These are phyloP conservation scores for Zymoseptoria ardabiliae DNA, from an alignment of 2,329 filamentous ascomycete species.

Conservation along the genomic window DNA sequence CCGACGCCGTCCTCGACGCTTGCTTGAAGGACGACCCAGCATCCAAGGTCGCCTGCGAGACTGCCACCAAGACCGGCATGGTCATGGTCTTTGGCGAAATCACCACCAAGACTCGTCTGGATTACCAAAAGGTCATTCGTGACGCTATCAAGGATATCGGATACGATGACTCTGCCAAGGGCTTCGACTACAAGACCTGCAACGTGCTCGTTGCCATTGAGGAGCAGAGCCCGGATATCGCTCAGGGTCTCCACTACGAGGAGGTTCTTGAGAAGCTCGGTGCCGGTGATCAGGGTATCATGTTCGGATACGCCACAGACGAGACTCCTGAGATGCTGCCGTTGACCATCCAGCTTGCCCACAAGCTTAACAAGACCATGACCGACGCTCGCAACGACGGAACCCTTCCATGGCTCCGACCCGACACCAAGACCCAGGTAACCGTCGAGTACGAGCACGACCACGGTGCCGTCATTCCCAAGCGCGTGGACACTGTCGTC, in stretches of 20 bases:
- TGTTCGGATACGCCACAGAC: constrained; percentile 99
- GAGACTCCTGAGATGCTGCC: constrained; percentile 97
- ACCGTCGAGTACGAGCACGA: constrained; percentile 98
- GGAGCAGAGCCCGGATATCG: constrained; percentile 98
- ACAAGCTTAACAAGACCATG: constrained; percentile 97
- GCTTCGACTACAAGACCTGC: constrained; percentile 99
- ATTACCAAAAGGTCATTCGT: constrained; percentile 98
- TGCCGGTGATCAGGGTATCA: constrained; percentile 99
- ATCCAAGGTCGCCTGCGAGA: constrained; percentile 98
- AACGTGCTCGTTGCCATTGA: constrained; percentile 98
- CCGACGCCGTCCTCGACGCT: constrained; percentile 96
- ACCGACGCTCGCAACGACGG: constrained; percentile 80
- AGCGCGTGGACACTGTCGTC: constrained; percentile 92
- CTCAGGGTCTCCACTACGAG: constrained; percentile 97
- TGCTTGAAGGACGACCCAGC: constrained; percentile 90
- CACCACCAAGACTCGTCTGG: constrained; percentile 87
- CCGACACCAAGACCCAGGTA: constrained; percentile 99
- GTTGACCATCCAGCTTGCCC: constrained; percentile 84
- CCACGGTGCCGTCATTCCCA: constrained; percentile 81
- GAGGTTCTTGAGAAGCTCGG: constrained; percentile 95
- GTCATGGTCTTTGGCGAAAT: constrained; percentile 99
- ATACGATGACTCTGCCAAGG: constrained; percentile 94
- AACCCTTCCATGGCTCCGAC: constrained; percentile 84
- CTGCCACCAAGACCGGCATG: constrained; percentile 98
- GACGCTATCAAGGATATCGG: constrained; percentile 95